Percentiles rank a stretch among this genome's conserved stretches.
Evolutionary conservation across 441 rosid genomes (phyloP).

Genomic region (Pelargonium australe): DNA sequence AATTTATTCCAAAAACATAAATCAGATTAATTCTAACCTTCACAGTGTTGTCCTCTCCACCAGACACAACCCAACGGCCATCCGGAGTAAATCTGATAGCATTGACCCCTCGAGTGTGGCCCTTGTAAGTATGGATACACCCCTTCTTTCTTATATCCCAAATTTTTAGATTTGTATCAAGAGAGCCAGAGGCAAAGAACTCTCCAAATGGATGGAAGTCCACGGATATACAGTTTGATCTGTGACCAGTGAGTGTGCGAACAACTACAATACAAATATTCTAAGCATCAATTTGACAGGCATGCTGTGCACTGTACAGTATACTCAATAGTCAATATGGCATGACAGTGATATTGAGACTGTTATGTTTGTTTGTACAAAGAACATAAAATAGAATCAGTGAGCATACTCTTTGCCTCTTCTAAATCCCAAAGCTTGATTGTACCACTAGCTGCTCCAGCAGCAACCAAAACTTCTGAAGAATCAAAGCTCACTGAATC

Average conservation of each 20-base stretch:
- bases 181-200: slow-evolving; percentile 96
- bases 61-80: slow-evolving; percentile 99
- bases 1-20: not conserved
- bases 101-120: slow-evolving; percentile 94
- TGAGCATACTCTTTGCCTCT: slow-evolving; percentile 84
- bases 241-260: slow-evolving; percentile 87
- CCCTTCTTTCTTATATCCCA: slow-evolving; percentile 99
- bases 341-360: not conserved
- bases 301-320: not conserved
- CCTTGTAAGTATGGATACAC: slow-evolving; percentile 97
- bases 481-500: slow-evolving; percentile 97
- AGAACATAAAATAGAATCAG: slow-evolving; percentile 10
- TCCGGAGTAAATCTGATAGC: slow-evolving; percentile 96
- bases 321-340: not conserved
- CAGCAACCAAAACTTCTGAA: slow-evolving; percentile 86
- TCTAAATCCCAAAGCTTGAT: slow-evolving; percentile 98
- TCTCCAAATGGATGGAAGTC: slow-evolving; percentile 98
- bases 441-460: slow-evolving; percentile 98
- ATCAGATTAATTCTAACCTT: slow-evolving; percentile 50
- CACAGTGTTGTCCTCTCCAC: slow-evolving; percentile 94
- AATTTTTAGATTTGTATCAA: slow-evolving; percentile 94
- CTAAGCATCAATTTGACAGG: slow-evolving; percentile 1
- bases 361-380: not conserved
- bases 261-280: slow-evolving; percentile 44
- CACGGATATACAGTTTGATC: slow-evolving; percentile 94